Evolutionary conservation across 2,329 filamentous ascomycete species (phyloP).

Genomic region (Diaporthe aspalathi): DNA sequence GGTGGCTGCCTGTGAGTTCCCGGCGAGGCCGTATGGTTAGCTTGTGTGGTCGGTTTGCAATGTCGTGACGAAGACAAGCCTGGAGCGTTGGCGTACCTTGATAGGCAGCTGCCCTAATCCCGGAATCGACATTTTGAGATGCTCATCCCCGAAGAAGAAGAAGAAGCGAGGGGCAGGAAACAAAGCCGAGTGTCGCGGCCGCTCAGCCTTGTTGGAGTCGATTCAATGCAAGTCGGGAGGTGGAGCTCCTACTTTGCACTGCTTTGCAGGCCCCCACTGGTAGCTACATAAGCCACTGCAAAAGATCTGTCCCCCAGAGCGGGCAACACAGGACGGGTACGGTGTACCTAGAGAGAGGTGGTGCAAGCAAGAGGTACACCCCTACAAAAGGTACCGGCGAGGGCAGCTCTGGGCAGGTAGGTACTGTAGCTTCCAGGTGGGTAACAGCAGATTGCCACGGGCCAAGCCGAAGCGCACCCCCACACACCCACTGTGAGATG

Average conservation of each 20-base stretch:
- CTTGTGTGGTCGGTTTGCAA: background rate
- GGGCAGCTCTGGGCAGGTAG: background rate
- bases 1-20: constrained; percentile 47
- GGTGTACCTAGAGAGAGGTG: background rate
- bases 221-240: background rate
- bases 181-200: background rate
- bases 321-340: background rate
- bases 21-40: background rate
- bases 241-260: constrained; percentile 28
- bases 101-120: constrained; percentile 76
- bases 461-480: constrained; percentile 20
- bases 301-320: constrained; percentile 1
- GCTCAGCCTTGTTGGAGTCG: constrained; percentile 35
- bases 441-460: constrained; percentile 20
- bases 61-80: no score
- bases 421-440: constrained; percentile 12
- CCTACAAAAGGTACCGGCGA: background rate
- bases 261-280: background rate
- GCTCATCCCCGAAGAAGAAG: constrained; percentile 39
- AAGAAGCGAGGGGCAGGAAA: constrained; percentile 28
- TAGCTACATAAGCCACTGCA: background rate
- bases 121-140: constrained; percentile 73
- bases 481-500: constrained; percentile 25
- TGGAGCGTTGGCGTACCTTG: constrained; percentile 56
- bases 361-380: background rate